Base-by-base conservation (phyloP, 2,329 filamentous ascomycete species). In the Neodidymelliopsis sp. region DNA sequence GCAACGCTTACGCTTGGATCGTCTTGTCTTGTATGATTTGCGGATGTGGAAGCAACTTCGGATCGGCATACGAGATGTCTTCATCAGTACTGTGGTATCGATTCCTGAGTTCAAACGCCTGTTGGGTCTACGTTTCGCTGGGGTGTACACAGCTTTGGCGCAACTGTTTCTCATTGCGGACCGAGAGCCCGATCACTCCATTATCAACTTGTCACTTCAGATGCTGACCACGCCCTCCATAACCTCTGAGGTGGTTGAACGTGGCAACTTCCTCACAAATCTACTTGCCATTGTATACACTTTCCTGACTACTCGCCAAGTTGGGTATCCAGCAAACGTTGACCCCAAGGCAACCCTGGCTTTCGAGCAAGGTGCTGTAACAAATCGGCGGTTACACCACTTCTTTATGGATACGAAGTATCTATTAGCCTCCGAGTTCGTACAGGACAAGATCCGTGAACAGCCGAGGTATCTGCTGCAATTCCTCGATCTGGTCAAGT, bases 181-280 rank as follows among this genome's bases (percentile, higher is more conserved):
- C 68, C 83, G 94, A 56, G 94, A 99, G 71, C 94, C 94, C 2
- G 94, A 99, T 66, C 93, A 97, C 73, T 97, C 93, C 9, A 97
- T 99, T 67, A 96, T 99, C 79, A 97, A 97, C 68, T 84, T 99
- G 27, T 97, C 93, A 4, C 78, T 97, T 22, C 94, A 99, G 69
- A 95, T 99, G 84, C 79, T 99, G 54, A 99, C 94, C 0, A 97
- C 94, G 0, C 92, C 94, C 2, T 96, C 93, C 0, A 97, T 99
- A 59, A 97, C 93, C 0, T 89, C 91, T 33, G 95, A 99, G 74
- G 89, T 97, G 38, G 91, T 99, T 7, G 90, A 96, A 65, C 84
- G 91, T 34, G 93, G 92, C 20, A 99, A 99, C 71, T 99, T 99
- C 67, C 79, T 99, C 57, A 97, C 91, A 7, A 96, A 91, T 60